Percentiles rank a stretch among this genome's conserved stretches.
Conservation (phyloP, 495 filamentous ascomycete species). For the Podospora conica region DNA sequence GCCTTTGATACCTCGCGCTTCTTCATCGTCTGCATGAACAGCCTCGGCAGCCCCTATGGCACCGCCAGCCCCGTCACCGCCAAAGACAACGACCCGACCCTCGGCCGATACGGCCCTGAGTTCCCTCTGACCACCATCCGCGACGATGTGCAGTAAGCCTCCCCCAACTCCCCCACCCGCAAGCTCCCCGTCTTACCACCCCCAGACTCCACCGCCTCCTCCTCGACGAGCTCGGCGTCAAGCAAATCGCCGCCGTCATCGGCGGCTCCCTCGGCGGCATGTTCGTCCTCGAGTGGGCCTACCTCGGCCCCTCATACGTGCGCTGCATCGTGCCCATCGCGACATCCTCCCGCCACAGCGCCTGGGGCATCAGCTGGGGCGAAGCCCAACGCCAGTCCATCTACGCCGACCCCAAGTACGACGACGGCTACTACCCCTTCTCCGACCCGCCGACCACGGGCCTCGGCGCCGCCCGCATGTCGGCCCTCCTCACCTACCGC, state of each 20-base stretch:
- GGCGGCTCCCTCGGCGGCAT: constrained; percentile 99
- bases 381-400: constrained; percentile 97
- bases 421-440: constrained; percentile 89
- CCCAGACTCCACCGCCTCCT: constrained; percentile 81
- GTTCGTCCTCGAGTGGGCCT: constrained; percentile 94
- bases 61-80: constrained; percentile 91
- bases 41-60: constrained; percentile 91
- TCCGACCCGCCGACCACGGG: constrained; percentile 77
- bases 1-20: constrained; percentile 91
- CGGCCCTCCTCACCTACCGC: constrained; percentile 89
- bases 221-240: constrained; percentile 82
- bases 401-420: constrained; percentile 96
- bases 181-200: constrained; percentile 11
- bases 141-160: constrained; percentile 83
- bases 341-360: constrained; percentile 88
- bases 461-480: constrained; percentile 92
- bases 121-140: constrained; percentile 92
- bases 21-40: constrained; percentile 94
- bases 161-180: background rate
- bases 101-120: constrained; percentile 85
- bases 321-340: constrained; percentile 88
- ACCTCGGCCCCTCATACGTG: constrained; percentile 92
- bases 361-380: constrained; percentile 99
- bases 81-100: constrained; percentile 67
- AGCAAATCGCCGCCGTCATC: constrained; percentile 79